phyloP scores from a whole-genome alignment of 202 grass and related monocot genomes.

The Saccharum hybrid region DNA sequence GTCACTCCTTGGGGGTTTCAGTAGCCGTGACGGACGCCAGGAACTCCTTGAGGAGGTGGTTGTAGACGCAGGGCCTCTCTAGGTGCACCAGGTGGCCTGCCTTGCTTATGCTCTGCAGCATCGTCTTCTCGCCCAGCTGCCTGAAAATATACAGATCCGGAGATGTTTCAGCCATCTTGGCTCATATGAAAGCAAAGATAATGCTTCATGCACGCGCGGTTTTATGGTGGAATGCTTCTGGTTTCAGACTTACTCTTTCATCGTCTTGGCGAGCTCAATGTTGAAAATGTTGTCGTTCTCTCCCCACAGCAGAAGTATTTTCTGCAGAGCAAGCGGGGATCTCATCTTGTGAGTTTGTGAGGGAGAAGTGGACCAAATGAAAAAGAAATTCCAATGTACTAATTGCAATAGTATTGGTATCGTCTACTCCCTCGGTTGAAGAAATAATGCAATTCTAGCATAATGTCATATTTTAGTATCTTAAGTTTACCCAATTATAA shows the following conservation, averaged over 20 bases:
- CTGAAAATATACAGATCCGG: slow-evolving; percentile 33
- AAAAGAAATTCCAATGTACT: too few relatives aligned
- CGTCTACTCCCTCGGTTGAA: too few relatives aligned
- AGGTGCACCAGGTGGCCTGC: slow-evolving; percentile 88
- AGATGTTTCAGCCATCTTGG: background rate
- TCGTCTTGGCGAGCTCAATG: slow-evolving; percentile 72
- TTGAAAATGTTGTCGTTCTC: slow-evolving; percentile 89
- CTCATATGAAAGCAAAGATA: too few relatives aligned
- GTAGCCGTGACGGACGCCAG: slow-evolving; percentile 50
- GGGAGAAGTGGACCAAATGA: too few relatives aligned
- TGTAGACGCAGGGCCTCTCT: slow-evolving; percentile 85
- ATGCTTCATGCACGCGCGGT: background rate
- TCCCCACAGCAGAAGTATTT: slow-evolving; percentile 86
- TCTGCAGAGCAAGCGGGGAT: slow-evolving; percentile 55
- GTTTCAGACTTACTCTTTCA: slow-evolving; percentile 65
- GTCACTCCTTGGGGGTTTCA: slow-evolving; percentile 37
- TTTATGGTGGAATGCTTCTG: background rate
- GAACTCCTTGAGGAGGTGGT: slow-evolving; percentile 69
- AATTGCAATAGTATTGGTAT: too few relatives aligned
- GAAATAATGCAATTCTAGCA: too few relatives aligned
- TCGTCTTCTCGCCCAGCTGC: slow-evolving; percentile 76
- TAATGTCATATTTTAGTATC: too few relatives aligned
- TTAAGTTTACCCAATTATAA: too few relatives aligned
- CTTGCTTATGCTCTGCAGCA: slow-evolving; percentile 72
- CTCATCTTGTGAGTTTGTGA: background rate